phyloP scores from a whole-genome alignment of 192 early-diverging fungal genomes.

The Backusella sp. region DNA sequence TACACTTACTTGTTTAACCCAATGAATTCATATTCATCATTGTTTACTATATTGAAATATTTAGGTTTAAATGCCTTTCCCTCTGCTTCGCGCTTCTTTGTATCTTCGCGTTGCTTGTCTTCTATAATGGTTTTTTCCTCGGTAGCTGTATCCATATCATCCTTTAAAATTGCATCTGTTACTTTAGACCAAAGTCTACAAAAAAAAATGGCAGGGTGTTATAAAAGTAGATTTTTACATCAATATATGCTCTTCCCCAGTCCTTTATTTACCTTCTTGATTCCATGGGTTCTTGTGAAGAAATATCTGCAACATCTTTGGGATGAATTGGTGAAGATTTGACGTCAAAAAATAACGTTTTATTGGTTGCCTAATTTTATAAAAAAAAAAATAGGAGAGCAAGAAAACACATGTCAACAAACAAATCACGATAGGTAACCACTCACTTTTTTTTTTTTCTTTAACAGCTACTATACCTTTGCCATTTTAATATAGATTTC shows the following conservation, averaged over 20 bases:
- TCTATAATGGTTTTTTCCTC: conserved; percentile 69
- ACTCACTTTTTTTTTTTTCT: neutral
- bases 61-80: conserved; percentile 20
- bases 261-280: conserved; percentile 59
- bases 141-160: conserved; percentile 69
- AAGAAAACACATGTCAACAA: neutral
- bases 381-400: neutral
- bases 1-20: conserved; percentile 14
- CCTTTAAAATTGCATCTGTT: conserved; percentile 60
- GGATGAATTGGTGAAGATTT: conserved; percentile 60
- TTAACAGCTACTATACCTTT: conserved; percentile 17
- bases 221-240: neutral
- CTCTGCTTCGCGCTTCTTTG: conserved; percentile 23
- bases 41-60: conserved; percentile 32
- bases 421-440: conserved; percentile 9
- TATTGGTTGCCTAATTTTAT: conserved; percentile 37
- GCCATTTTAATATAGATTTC: conserved; percentile 59
- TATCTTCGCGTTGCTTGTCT: conserved; percentile 65
- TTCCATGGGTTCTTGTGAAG: conserved; percentile 81
- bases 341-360: conserved; percentile 73
- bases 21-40: conserved; percentile 26
- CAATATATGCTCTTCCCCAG: neutral
- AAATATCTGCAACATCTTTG: conserved; percentile 68
- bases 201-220: neutral
- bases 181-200: conserved; percentile 69